These are phyloP conservation scores for Herpomyces periplanetae DNA, from an alignment of 2,329 filamentous ascomycete species.

Conservation along the genomic window DNA sequence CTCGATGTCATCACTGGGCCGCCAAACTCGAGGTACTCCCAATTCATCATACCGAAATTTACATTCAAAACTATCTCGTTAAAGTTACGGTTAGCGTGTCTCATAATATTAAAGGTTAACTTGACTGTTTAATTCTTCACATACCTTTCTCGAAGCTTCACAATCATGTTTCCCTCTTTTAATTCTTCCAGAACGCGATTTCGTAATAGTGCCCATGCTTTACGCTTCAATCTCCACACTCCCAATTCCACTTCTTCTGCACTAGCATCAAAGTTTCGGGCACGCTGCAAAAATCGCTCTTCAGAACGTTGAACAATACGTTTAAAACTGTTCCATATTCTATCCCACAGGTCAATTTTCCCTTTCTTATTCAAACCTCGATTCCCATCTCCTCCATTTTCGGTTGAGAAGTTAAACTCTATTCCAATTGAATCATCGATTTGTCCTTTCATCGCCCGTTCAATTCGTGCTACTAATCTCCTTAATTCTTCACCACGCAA, in stretches of 20 bases:
- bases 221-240: slow-evolving; percentile 59
- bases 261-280: slow-evolving; percentile 70
- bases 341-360: slow-evolving; percentile 88
- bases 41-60: slow-evolving; percentile 92
- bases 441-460: slow-evolving; percentile 66
- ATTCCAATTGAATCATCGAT: slow-evolving; percentile 55
- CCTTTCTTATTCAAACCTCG: slow-evolving; percentile 31
- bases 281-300: slow-evolving; percentile 42
- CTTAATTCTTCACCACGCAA: slow-evolving; percentile 87
- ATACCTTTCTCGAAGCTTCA: slow-evolving; percentile 63
- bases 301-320: slow-evolving; percentile 54
- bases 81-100: no score
- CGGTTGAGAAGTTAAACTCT: slow-evolving; percentile 92
- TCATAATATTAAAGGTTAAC: neutral
- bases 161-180: slow-evolving; percentile 75
- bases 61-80: slow-evolving; percentile 28
- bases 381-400: slow-evolving; percentile 41
- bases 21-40: slow-evolving; percentile 82
- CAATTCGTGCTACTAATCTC: slow-evolving; percentile 50
- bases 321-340: slow-evolving; percentile 58
- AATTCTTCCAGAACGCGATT: slow-evolving; percentile 86
- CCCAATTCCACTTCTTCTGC: slow-evolving; percentile 67
- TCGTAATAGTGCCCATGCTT: slow-evolving; percentile 66
- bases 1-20: slow-evolving; percentile 84
- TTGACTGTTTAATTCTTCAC: no score